Evolutionary conservation across 2,329 filamentous ascomycete species (phyloP), one percentile per base, ranked within the genome.

Genomic region (Myriosclerotinia duriaeana): DNA sequence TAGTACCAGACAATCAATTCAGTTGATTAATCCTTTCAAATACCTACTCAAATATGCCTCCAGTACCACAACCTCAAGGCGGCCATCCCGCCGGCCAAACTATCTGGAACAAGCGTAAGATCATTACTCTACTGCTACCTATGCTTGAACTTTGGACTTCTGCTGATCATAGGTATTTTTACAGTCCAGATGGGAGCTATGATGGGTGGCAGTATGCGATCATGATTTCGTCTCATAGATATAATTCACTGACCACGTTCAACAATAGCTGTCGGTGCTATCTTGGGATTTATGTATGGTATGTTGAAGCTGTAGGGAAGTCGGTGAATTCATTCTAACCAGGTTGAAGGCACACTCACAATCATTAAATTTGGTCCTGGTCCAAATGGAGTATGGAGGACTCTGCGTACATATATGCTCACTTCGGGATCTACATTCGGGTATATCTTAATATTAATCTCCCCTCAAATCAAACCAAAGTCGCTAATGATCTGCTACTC

Each of bases 241-340:
- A 30, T 34, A 56, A 42, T 4, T 38, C 34, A 48, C 40, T 68
- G 55, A 50, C 64, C 50, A 71, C 34, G 34, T n/a, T 22, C 36
- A 15, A 64, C 4, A 68, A 17, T 74, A 98, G 95, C 93, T 79
- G 95, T 99, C 69, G 95, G 95, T 69, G 84, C 91, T 63, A 97
- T 97, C 77, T 97, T 99, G 80, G 95, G 95, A 71, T 98, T 99
- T 82, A 96, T 99, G 75, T 97, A 95, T 74, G 95, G 94, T 96
- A 83, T 61, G 83, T 74, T 65, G 59, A 48, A 50, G 30, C 44
- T 50, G 30, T n/a, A 26, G 58, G n/a, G 3, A 3, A 26, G n/a
- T 65, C 6, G 38, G 26, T 40, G 40, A 26, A 30, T 12, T 30
- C 62, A 53, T 36, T 22, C 36, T 66, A 36, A 62, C 55, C 20